phyloP scores from a whole-genome alignment of 805 yeast species.

The Sungouiella thailandica region DNA sequence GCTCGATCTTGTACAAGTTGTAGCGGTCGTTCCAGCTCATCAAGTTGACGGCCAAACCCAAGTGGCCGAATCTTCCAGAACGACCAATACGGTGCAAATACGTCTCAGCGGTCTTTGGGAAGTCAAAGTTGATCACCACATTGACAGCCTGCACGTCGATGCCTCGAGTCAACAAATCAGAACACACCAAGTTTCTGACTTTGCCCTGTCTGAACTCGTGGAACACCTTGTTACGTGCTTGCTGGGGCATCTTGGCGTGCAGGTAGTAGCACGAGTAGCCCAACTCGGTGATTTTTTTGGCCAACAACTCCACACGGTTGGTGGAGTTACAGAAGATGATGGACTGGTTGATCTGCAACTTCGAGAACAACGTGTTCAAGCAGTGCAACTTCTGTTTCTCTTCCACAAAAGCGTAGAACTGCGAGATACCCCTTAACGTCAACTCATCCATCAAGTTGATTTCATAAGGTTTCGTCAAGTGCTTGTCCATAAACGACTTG shows the following conservation, averaged over 20 bases:
- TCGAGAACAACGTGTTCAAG: conserved; percentile 88
- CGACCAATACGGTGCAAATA: conserved; percentile 98
- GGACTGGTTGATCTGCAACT: conserved; percentile 92
- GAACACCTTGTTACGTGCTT: conserved; percentile 94
- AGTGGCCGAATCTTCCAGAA: conserved; percentile 97
- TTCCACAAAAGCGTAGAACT: conserved; percentile 97
- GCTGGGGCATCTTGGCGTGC: conserved; percentile 97
- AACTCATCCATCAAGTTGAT: conserved; percentile 97
- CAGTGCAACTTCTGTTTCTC: conserved; percentile 95
- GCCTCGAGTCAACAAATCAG: conserved; percentile 97
- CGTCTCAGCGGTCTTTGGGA: conserved; percentile 97
- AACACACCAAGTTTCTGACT: conserved; percentile 94
- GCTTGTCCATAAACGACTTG: conserved; percentile 86
- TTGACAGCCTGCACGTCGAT: conserved; percentile 98
- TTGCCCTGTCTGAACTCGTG: conserved; percentile 98
- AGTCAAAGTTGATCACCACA: conserved; percentile 95
- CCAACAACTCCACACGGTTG: conserved; percentile 89
- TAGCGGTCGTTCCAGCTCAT: conserved; percentile 96
- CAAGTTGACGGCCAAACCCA: conserved; percentile 94
- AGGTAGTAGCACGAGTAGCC: conserved; percentile 96
- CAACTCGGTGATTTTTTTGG: conserved; percentile 92
- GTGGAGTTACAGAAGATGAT: conserved; percentile 97
- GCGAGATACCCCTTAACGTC: conserved; percentile 93
- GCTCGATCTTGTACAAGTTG: conserved; percentile 90
- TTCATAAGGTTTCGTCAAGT: conserved; percentile 87